Base-by-base conservation (phyloP, 1,284 basidiomycete genomes). In the Ceratobasidium sp. region DNA sequence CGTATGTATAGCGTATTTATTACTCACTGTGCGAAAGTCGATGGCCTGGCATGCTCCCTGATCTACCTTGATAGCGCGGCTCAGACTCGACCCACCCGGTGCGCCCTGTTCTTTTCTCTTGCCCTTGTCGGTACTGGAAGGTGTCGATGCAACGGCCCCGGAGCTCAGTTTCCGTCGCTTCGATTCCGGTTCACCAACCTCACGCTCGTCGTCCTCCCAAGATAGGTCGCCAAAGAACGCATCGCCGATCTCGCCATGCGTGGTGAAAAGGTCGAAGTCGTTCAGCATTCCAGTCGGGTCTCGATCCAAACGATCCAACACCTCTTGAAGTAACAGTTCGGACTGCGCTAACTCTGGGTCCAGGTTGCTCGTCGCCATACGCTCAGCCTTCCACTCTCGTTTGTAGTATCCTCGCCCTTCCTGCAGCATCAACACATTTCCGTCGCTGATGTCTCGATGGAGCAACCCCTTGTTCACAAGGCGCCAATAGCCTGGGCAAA, bases 1-100 rank as follows among this genome's bases (percentile, higher is more conserved):
- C 24, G 11, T 9, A 66, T 6, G n/a, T 16, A 66, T 39, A 11
- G 37, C 11, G 11, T 5, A 27, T 2, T n/a, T 19, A 43, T 22
- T 6, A 59, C 66, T 46, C 49, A 71, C 66, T 2, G 66, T 71
- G 31, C 66, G 66, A 34, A 58, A 71, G 9, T 71, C 66, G n/a
- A 69, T 29, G 9, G 7, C n/a, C 7, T 1, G 7, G 34, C 39
- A 24, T 8, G 19, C 8, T 5, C 24, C 19, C 8, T 39, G 29
- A 19, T 39, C 37, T 9, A 22, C 9, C 22, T 11, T 3, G 2
- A 22, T 3, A 51, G 22, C 1, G 22, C 22, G 49, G 27, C 22
- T 24, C 22, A 24, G 22, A 11, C 22, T 24, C 9, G 49, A 22
- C 3, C n/a, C 19, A 1, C 9, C 22, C 3, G 49, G n/a, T 24